Evolutionary conservation across 345 rosid genomes (phyloP), one percentile per base, ranked within the genome.

Genomic region (Aurinia saxatilis): DNA sequence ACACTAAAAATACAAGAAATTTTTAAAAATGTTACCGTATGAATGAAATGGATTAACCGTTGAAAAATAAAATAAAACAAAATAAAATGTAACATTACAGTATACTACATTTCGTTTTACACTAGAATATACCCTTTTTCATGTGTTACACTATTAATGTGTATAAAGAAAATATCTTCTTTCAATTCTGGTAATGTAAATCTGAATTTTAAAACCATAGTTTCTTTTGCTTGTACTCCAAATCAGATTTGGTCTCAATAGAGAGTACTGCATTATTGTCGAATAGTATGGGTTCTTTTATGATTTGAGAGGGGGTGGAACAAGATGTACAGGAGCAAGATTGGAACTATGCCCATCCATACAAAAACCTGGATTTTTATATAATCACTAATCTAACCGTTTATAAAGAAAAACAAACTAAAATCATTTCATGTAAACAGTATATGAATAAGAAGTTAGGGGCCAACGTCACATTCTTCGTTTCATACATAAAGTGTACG

Each of bases 391-490:
- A 25, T 34, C 15, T 25, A 23, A 23, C 38, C 29, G 29, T 37
- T 49, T 15, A 7, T 10, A 13, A 15, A 3, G 6, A 11, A 37
- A 21, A n/a, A 11, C 25, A 18, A 15, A 12, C 1, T 3, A 53
- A 31, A 42, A 11, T 12, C 16, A 23, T 35, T 15, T n/a, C n/a
- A 23, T 23, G 23, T 35, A 49, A 15, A 37, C 18, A 25, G 49
- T 63, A 62, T 56, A 66, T 56, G 41, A 57, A 39, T 38, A 39
- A 39, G 47, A 59, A 59, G 53, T 59, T 59, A 50, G 36, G 50
- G 15, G 45, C 66, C 38, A 67, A 59, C 53, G 72, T 59, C 72
- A 59, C 10, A 50, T 67, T 33, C 55, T 48, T 29, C n/a, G n/a
- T n/a, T n/a, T n/a, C n/a, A 67, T 41, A 58, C 15, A 35, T 12